Evolutionary conservation across 1,139 yeast species (phyloP).

Genomic region (Martiniozyma asiatica): DNA sequence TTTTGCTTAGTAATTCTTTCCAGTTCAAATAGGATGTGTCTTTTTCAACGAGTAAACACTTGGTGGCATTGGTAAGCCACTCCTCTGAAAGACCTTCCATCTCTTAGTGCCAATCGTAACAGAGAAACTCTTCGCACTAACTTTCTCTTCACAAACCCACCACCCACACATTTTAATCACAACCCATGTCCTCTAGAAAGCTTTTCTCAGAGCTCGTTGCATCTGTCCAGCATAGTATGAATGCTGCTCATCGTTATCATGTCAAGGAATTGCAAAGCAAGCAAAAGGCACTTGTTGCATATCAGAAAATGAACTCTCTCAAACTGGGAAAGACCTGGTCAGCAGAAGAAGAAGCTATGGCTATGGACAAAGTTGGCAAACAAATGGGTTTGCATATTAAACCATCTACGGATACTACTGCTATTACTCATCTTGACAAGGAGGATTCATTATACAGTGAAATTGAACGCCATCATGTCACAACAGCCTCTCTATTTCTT

Average conservation of each 20-base stretch:
- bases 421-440: slow-evolving; percentile 24
- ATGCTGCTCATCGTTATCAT: slow-evolving; percentile 32
- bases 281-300: slow-evolving; percentile 39
- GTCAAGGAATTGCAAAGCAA: slow-evolving; percentile 35
- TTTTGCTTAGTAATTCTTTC: no score
- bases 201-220: slow-evolving; percentile 18
- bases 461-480: slow-evolving; percentile 27
- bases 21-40: no score
- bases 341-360: slow-evolving; percentile 17
- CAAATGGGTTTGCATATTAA: slow-evolving; percentile 6
- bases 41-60: not conserved
- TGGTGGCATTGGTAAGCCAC: not conserved
- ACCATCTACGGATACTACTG: slow-evolving; percentile 19
- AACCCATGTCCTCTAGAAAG: slow-evolving; percentile 18
- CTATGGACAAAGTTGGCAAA: slow-evolving; percentile 16
- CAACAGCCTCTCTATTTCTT: slow-evolving; percentile 44
- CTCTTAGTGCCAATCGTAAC: no score
- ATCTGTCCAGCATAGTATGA: slow-evolving; percentile 36
- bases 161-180: no score
- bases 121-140: no score
- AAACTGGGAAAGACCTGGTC: slow-evolving; percentile 26
- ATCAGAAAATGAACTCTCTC: slow-evolving; percentile 40
- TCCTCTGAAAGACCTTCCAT: not conserved
- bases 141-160: no score
- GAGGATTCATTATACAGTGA: slow-evolving; percentile 12